Percentiles rank a stretch among this genome's conserved stretches.
Evolutionary conservation across 176 grass and related monocot species (phyloP).

Genomic region (Carex myosuroides): DNA sequence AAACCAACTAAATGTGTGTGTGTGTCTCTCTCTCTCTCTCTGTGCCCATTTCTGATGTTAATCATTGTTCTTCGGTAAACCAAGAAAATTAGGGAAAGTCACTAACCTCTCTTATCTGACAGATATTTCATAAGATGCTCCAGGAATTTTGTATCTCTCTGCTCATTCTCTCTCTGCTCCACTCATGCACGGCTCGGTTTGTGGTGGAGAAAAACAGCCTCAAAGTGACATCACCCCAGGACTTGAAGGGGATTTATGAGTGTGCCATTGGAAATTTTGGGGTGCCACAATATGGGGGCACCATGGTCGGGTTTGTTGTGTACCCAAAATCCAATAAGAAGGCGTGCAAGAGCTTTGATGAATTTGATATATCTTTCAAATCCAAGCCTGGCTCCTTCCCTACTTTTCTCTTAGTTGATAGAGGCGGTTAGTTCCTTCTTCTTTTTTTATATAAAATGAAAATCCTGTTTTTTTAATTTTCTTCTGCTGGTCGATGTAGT

Average conservation of each 20-base stretch:
- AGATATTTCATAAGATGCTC: conserved; percentile 22
- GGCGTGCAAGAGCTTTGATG: conserved; percentile 70
- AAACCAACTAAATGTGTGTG: neutral
- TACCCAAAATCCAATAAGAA: conserved; percentile 83
- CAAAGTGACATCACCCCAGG: conserved; percentile 61
- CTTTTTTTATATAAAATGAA: conserved; percentile 9
- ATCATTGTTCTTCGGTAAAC: neutral
- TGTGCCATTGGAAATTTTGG: conserved; percentile 95
- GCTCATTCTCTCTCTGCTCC: conserved; percentile 31
- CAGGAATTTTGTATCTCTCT: conserved; percentile 21
- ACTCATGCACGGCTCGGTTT: conserved; percentile 40
- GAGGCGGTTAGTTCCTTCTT: conserved; percentile 60
- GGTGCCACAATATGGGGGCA: conserved; percentile 84
- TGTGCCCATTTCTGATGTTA: neutral
- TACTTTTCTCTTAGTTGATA: conserved; percentile 76
- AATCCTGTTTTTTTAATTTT: neutral
- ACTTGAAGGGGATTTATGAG: conserved; percentile 65
- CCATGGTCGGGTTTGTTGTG: conserved; percentile 78
- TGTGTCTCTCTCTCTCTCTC: neutral
- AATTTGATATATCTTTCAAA: conserved; percentile 85
- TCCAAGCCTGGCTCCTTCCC: conserved; percentile 67
- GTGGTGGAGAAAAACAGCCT: conserved; percentile 87
- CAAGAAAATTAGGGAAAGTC: neutral
- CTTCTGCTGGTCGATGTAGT: neutral
- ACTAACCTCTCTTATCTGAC: neutral